Evolutionary conservation across 2,329 filamentous ascomycete species (phyloP).

Genomic region (Chrysosporium queenslandicum): DNA sequence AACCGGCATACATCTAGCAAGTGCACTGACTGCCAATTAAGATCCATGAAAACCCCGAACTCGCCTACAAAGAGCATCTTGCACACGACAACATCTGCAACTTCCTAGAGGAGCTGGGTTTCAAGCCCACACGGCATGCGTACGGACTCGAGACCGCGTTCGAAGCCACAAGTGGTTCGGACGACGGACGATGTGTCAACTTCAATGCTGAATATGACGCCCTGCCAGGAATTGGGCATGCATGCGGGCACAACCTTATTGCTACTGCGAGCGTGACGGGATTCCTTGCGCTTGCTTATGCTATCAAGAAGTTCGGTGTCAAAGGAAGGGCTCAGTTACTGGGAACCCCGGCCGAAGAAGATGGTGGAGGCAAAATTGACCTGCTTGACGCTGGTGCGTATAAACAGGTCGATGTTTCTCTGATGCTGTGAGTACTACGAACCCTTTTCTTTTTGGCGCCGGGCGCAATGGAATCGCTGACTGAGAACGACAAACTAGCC

Average conservation of each 20-base stretch:
- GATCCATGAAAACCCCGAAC: conserved; percentile 44
- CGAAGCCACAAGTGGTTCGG: conserved; percentile 11
- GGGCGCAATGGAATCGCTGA: background rate
- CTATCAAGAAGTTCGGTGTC: conserved; percentile 36
- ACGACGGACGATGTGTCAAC: conserved; percentile 5
- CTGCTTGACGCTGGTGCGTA: conserved; percentile 39
- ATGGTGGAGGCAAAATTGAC: conserved; percentile 32
- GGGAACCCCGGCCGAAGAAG: conserved; percentile 34
- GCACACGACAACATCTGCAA: conserved; percentile 44
- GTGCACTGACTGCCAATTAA: conserved; percentile 15
- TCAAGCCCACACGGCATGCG: conserved; percentile 40
- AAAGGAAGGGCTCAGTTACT: conserved; percentile 29
- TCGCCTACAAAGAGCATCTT: conserved; percentile 43
- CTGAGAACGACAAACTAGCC: background rate
- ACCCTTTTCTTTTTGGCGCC: background rate
- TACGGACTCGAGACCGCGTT: conserved; percentile 47
- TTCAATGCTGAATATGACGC: conserved; percentile 39
- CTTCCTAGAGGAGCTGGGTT: conserved; percentile 39
- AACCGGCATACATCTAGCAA: background rate
- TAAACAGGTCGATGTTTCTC: conserved; percentile 31
- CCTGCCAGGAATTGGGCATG: conserved; percentile 33
- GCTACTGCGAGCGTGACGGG: conserved; percentile 29
- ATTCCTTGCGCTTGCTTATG: conserved; percentile 39
- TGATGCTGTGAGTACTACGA: conserved; percentile 27
- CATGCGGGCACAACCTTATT: conserved; percentile 35